Evolutionary conservation across 2,329 filamentous ascomycete genomes (phyloP).

Genomic region (Coniochaeta hoffmannii): DNA sequence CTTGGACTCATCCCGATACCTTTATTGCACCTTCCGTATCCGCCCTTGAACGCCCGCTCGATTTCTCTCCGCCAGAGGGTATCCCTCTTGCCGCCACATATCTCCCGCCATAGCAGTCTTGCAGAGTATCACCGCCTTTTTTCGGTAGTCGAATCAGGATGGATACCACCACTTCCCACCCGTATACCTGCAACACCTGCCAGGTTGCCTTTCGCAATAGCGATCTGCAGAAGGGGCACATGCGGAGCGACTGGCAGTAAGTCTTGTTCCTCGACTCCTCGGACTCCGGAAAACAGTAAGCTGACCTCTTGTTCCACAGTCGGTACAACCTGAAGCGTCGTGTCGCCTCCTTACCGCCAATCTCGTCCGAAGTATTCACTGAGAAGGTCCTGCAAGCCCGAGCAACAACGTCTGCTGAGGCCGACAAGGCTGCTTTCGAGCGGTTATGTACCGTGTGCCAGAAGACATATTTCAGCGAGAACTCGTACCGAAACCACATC

Average conservation of each 20-base stretch:
- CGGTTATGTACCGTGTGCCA: slow-evolving; percentile 74
- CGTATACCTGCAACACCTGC: slow-evolving; percentile 97
- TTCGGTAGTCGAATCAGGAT: slow-evolving; percentile 8
- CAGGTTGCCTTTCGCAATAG: slow-evolving; percentile 93
- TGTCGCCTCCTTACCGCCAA: slow-evolving; percentile 81
- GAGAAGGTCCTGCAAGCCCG: slow-evolving; percentile 93
- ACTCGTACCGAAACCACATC: slow-evolving; percentile 89
- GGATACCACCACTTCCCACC: slow-evolving; percentile 52
- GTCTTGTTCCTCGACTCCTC: slow-evolving; percentile 28
- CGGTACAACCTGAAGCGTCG: slow-evolving; percentile 95
- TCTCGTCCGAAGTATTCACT: slow-evolving; percentile 86
- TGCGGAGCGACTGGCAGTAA: slow-evolving; percentile 99
- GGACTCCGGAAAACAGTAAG: neutral
- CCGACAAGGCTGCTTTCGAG: slow-evolving; percentile 83
- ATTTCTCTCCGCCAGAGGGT: neutral
- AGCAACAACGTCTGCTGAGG: slow-evolving; percentile 74
- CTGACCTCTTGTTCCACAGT: slow-evolving; percentile 34
- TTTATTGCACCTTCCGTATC: neutral
- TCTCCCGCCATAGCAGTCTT: neutral
- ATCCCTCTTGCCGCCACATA: neutral
- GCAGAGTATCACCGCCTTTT: neutral
- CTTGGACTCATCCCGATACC: neutral
- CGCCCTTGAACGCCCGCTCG: neutral
- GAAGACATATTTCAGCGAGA: slow-evolving; percentile 94
- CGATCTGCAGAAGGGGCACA: slow-evolving; percentile 88